These are phyloP conservation scores for Coniochaeta sp. DNA, from an alignment of 2,329 filamentous ascomycete species.

Conservation along the genomic window DNA sequence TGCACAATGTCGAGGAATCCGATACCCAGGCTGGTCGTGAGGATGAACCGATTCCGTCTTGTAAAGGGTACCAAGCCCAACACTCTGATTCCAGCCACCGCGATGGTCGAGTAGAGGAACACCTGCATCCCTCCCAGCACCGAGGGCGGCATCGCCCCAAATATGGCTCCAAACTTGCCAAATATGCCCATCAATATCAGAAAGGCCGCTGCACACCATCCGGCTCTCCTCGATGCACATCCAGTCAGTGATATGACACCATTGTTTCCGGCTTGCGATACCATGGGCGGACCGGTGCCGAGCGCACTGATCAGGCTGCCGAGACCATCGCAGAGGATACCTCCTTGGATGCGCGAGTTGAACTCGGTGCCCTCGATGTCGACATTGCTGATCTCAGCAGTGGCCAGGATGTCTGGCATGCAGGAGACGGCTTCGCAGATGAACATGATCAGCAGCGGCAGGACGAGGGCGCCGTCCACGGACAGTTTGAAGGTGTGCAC, in stretches of 20 bases:
- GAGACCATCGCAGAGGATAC: constrained; percentile 59
- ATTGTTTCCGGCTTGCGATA: constrained; percentile 62
- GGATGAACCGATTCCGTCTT: constrained; percentile 57
- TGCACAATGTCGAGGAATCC: constrained; percentile 42
- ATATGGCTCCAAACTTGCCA: constrained; percentile 61
- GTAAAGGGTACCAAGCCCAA: constrained; percentile 56
- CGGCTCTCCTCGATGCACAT: constrained; percentile 61
- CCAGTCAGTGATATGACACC: constrained; percentile 61
- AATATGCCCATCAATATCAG: constrained; percentile 63
- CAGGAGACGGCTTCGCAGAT: constrained; percentile 61
- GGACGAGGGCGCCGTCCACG: constrained; percentile 58
- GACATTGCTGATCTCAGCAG: constrained; percentile 26
- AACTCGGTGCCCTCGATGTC: constrained; percentile 57
- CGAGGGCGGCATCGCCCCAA: constrained; percentile 54
- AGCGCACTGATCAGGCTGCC: constrained; percentile 56
- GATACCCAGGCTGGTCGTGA: constrained; percentile 50
- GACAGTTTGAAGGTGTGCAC: constrained; percentile 59
- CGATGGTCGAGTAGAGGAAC: constrained; percentile 60
- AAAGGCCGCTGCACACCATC: constrained; percentile 59
- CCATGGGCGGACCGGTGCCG: constrained; percentile 62
- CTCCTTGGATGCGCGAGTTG: constrained; percentile 63
- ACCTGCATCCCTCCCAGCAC: constrained; percentile 44
- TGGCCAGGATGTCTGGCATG: constrained; percentile 55
- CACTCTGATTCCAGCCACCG: constrained; percentile 58
- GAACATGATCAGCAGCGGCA: constrained; percentile 56